Evolutionary conservation across 208 protist genomes (phyloP).

Genomic region (Leishmania tarentolae): DNA sequence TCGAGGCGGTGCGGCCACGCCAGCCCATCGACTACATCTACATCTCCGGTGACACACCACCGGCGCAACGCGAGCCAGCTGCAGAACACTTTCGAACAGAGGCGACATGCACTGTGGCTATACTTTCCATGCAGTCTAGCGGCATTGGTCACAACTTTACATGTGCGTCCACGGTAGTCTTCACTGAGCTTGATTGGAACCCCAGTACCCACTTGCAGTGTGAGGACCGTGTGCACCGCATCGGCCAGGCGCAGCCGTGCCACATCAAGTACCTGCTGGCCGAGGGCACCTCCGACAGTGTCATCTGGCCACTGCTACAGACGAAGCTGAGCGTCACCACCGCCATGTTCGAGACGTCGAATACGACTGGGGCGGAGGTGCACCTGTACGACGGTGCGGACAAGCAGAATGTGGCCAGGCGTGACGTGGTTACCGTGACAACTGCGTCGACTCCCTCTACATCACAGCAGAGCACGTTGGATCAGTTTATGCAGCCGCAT

Average conservation of each 20-base stretch:
- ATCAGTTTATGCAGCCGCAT: slow-evolving; percentile 38
- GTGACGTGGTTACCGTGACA: slow-evolving; percentile 29
- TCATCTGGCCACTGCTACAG: slow-evolving; percentile 92
- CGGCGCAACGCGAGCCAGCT: slow-evolving; percentile 63
- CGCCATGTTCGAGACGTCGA: slow-evolving; percentile 67
- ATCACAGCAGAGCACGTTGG: slow-evolving; percentile 50
- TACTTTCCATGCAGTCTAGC: slow-evolving; percentile 94
- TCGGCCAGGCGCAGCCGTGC: slow-evolving; percentile 91
- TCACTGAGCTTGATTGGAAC: slow-evolving; percentile 98
- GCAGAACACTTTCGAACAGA: slow-evolving; percentile 81
- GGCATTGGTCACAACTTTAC: slow-evolving; percentile 96
- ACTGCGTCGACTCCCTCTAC: slow-evolving; percentile 19
- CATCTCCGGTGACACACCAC: slow-evolving; percentile 90
- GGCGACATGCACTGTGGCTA: slow-evolving; percentile 74
- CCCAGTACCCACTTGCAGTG: slow-evolving; percentile 96
- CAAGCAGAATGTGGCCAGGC: slow-evolving; percentile 44
- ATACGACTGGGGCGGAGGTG: slow-evolving; percentile 16
- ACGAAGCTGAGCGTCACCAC: slow-evolving; percentile 84
- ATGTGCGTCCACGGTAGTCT: slow-evolving; percentile 93
- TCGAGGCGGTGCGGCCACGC: slow-evolving; percentile 66
- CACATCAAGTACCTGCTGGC: slow-evolving; percentile 94
- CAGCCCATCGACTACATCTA: slow-evolving; percentile 89
- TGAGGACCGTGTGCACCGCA: slow-evolving; percentile 97
- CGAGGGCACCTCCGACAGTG: slow-evolving; percentile 87
- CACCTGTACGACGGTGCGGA: slow-evolving; percentile 43